Evolutionary conservation across 2,329 filamentous ascomycete genomes (phyloP).

Genomic region (Aspergillus carbonarius): DNA sequence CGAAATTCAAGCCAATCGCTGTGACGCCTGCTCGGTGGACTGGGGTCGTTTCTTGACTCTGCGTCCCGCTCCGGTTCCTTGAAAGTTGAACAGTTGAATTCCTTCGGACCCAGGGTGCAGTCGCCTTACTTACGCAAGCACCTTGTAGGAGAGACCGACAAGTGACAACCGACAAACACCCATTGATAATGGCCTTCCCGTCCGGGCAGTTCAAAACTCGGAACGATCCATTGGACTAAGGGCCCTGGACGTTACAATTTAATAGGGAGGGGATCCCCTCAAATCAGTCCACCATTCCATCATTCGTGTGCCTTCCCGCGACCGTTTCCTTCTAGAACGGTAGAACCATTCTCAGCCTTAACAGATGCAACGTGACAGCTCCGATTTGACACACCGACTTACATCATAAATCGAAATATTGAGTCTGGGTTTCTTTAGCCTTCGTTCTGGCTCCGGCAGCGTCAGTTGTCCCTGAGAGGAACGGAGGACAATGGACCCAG

Average conservation of each 20-base stretch:
- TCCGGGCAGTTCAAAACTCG: not conserved
- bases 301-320: not conserved
- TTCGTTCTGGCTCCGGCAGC: not conserved
- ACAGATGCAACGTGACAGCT: slow-evolving; percentile 10
- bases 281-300: too few relatives aligned
- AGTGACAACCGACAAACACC: not conserved
- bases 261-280: not conserved
- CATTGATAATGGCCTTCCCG: not conserved
- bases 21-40: not conserved
- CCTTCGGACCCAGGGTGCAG: not conserved
- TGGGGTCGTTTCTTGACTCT: slow-evolving; percentile 4
- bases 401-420: slow-evolving; percentile 10
- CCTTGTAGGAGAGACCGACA: not conserved
- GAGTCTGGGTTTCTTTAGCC: not conserved
- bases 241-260: not conserved
- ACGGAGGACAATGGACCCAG: not conserved
- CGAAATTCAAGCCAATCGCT: slow-evolving; percentile 4
- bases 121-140: slow-evolving; percentile 4
- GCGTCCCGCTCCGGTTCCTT: slow-evolving; percentile 7
- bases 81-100: not conserved
- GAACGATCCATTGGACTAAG: not conserved
- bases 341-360: slow-evolving; percentile 12
- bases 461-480: not conserved
- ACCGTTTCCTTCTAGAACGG: slow-evolving; percentile 6
- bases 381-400: slow-evolving; percentile 3